Base-by-base conservation (phyloP, 129 eudicot genomes). In the Smallanthus sonchifolius region DNA sequence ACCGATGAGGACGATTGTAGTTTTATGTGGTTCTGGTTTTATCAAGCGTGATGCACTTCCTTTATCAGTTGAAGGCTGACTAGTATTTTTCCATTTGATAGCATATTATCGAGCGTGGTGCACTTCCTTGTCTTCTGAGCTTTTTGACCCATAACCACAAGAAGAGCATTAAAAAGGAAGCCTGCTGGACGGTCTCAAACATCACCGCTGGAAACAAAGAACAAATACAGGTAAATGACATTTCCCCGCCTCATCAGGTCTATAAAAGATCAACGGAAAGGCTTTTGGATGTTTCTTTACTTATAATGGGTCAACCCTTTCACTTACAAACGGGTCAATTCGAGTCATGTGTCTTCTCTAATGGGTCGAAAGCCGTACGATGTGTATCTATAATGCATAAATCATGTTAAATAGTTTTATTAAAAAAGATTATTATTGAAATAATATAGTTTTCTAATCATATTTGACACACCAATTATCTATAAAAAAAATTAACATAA, bases 181-280 rank as follows among this genome's bases (percentile, higher is more conserved):
- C 97, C 32, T 92, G 96, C 76, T 89, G 96, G 97, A 85, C 97
- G 16, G 89, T 89, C 52, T 92, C 97, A 36, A 92, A 92, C 70
- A 87, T 92, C 62, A 92, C 97, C 77, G 96, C 97, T 82, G 97
- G 97, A 65, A 92, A 87, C 77, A 85, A 63, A 71, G 94, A 87
- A n/a, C 97, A 92, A 75, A 92, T 92, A 67, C 96, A 86, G 92
- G 97, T 91, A 68, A 19, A 24, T 24, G 30, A 24, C 30, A 24
- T 24, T 1, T 1, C 30, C 30, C 30, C 30, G 1, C 30, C 30
- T 24, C 30, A 24, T 24, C 30, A 24, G 30, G 30, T 24, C 30
- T 24, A 24, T 24, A 24, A 24, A 24, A 24, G 30, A 24, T 24
- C 1, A 24, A 24, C 30, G 30, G 30, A 24, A 24, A 24, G 30